Evolutionary conservation across 2,329 filamentous ascomycete species (phyloP), one percentile per base, ranked within the genome.

Genomic region (Diaporthe longicolla): DNA sequence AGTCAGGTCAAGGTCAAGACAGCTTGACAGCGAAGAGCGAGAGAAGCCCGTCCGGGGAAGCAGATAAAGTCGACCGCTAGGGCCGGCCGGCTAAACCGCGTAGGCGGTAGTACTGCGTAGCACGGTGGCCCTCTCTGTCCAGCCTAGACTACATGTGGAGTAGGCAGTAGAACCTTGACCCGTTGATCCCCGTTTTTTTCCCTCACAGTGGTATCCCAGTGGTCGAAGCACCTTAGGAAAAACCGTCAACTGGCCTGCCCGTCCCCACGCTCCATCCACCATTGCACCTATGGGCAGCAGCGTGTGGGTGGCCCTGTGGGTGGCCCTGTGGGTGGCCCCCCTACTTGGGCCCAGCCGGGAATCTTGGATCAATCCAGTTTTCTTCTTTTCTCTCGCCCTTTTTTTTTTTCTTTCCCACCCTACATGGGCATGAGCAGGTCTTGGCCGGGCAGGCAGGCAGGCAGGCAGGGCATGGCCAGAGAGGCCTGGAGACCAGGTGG

Each of bases 231-330:
- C 6, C 32, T 3, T 3, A 57, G 24, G 24, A 54, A 40, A 54
- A 68, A 26, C 63, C 48, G 63, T 54, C 63, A 68, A 68, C 29
- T 66, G 63, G 32, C 26, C 63, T 40, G 40, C 45, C 48, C 45
- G 63, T 54, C 63, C n/a, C 63, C 63, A 68, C 48, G 63, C 32
- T 29, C 40, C 63, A 48, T 68, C 63, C 63, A 52, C 45, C 29
- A 37, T 48, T 40, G 32, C 45, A 50, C n/a, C 61, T 50, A 13
- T 50, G 29, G 21, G 29, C 40, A 63, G 32, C 21, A 58, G 26
- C 19, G 24, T 63, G 40, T 63, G 26, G 58, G 37, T 45, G 48
- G 21, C n/a, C 48, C n/a, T 13, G 8, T 63, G 26, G 58, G 37
- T 45, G 48, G 21, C n/a, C 48, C n/a, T 13, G 8, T 24, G 48